These are phyloP conservation scores for Xylariaceae sp. DNA, from an alignment of 2,329 filamentous ascomycete genomes.

Conservation along the genomic window DNA sequence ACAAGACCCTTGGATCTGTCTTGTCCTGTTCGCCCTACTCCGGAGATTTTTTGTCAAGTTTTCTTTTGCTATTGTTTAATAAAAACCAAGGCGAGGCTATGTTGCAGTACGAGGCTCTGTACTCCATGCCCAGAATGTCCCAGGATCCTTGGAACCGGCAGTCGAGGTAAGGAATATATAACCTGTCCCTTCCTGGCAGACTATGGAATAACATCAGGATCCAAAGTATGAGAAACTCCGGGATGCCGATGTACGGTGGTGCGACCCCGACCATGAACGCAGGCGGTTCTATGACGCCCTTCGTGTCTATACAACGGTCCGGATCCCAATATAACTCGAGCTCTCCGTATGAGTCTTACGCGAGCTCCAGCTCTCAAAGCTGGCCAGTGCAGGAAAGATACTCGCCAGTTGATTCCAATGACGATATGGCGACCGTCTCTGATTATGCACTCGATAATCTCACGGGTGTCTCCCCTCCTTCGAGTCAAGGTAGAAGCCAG, in stretches of 20 bases:
- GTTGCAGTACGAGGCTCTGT: conserved; percentile 40
- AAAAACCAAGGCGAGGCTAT: conserved; percentile 13
- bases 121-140: conserved; percentile 43
- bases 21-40: conserved; percentile 12
- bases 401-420: conserved; percentile 55
- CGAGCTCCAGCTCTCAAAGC: conserved; percentile 38
- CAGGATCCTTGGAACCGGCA: conserved; percentile 48
- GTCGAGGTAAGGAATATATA: conserved; percentile 43
- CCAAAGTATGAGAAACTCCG: conserved; percentile 35
- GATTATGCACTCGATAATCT: conserved; percentile 57
- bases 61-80: conserved; percentile 2
- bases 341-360: conserved; percentile 36
- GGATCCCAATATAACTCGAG: conserved; percentile 32
- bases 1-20: conserved; percentile 6
- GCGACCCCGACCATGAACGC: conserved; percentile 23
- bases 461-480: conserved; percentile 35
- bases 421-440: conserved; percentile 56
- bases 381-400: conserved; percentile 49
- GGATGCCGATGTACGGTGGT: conserved; percentile 28
- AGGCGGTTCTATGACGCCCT: conserved; percentile 36
- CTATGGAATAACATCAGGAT: conserved; percentile 33
- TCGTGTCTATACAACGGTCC: conserved; percentile 41
- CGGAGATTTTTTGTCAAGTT: neutral
- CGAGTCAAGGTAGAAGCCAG: conserved; percentile 43
- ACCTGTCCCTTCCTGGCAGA: conserved; percentile 17